Evolutionary conservation across 352 stramenopile genomes (phyloP), one percentile per base, ranked within the genome.

Genomic region (Globisporangium viniferum): DNA sequence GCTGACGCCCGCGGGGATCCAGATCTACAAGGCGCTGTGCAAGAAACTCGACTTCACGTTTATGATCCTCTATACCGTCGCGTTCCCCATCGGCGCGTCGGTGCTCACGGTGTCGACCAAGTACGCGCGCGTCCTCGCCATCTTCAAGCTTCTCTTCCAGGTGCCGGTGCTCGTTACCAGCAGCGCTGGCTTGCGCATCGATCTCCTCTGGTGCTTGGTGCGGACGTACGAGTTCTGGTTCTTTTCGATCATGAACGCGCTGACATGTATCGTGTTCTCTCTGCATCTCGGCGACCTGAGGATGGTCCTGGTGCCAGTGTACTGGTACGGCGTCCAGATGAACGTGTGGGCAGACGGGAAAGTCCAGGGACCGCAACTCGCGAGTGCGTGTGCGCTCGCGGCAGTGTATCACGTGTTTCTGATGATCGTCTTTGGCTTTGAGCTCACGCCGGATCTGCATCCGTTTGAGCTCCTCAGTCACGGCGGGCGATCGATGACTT

Each of bases 221-320:
- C 9, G 5, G n/a, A 77, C 73, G 8, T 79, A 83, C 72, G 76
- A 83, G 49, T 77, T 79, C 41, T 83, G 73, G 72, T 79, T 80
- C 67, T 77, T 81, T 57, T 63, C 73, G 29, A 39, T 66, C 8
- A 41, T 76, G 8, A 74, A 71, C 36, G 22, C 60, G 0, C n/a
- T 64, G 3, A 68, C 67, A 3, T 68, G 66, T 14, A 10, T 62
- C 1, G 39, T 79, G 10, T 69, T 77, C 44, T 55, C 58, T 3
- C 1, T 65, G 5, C 57, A 73, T n/a, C 39, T 83, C 2, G 41
- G 48, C 0, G 76, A 83, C 54, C 10, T 61, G 8, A 59, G 73
- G 18, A 36, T 66, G 53, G 12, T 65, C 46, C 48, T 79, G 15
- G 48, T 53, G 4, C 48, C 62, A 0, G 44, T 66, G 18, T 62